These are phyloP conservation scores for Ephemerocybe angulata DNA, from an alignment of 768 basidiomycete genomes.

Conservation along the genomic window DNA sequence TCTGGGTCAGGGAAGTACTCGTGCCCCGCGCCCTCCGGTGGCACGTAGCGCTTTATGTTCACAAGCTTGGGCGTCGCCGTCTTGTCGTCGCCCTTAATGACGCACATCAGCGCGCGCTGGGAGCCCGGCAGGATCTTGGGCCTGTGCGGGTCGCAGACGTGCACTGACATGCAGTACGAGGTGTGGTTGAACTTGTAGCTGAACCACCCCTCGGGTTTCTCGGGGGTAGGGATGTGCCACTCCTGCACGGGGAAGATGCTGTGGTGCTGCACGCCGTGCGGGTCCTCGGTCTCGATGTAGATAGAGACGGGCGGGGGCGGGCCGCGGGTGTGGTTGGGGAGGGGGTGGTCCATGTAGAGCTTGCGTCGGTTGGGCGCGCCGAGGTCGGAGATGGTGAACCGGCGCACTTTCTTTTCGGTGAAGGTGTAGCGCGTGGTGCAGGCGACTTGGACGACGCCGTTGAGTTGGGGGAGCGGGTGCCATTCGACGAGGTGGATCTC, in stretches of 20 bases:
- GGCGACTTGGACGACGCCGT: conserved; percentile 12
- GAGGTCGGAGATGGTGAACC: conserved; percentile 41
- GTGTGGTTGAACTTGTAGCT: conserved; percentile 15
- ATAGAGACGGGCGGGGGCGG: conserved; percentile 40
- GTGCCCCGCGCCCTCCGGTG: conserved; percentile 24
- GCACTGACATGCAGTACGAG: conserved; percentile 21
- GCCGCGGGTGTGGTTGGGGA: conserved; percentile 18
- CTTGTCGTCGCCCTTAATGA: conserved; percentile 27
- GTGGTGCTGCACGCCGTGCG: conserved; percentile 31
- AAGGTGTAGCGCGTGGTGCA: conserved; percentile 20
- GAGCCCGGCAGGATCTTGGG: conserved; percentile 40
- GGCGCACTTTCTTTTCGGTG: conserved; percentile 17
- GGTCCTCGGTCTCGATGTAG: conserved; percentile 27
- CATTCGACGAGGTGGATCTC: conserved; percentile 29
- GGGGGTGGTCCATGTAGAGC: conserved; percentile 23
- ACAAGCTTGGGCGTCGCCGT: conserved; percentile 31
- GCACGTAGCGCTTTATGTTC: conserved; percentile 37
- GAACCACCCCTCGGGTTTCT: conserved; percentile 11
- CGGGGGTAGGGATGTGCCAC: conserved; percentile 13
- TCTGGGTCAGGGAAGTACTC: conserved; percentile 13
- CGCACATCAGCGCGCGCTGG: conserved; percentile 41
- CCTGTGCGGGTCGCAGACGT: conserved; percentile 22
- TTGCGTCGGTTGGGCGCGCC: conserved; percentile 25
- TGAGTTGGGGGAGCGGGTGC: conserved; percentile 18
- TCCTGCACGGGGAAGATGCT: conserved; percentile 19